Conservation (phyloP, 192 early-diverging fungal genomes). For the Radiomyces spectabilis region DNA sequence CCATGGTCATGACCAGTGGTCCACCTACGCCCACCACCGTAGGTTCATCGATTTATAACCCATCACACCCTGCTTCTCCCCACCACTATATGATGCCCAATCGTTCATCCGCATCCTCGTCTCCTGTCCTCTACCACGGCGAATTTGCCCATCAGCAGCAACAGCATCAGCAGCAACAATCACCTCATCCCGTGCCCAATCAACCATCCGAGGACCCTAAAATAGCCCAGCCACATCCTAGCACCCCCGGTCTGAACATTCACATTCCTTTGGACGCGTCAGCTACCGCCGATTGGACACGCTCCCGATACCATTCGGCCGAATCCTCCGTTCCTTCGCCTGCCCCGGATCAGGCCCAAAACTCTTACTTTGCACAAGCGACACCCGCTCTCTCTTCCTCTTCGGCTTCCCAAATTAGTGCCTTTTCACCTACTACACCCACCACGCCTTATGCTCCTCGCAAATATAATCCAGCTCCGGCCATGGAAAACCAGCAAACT, state of each 20-base stretch:
- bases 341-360: conserved; percentile 4
- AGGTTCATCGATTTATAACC: not conserved
- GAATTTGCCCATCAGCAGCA: conserved; percentile 11
- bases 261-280: conserved; percentile 14
- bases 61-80: not conserved
- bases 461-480: conserved; percentile 9
- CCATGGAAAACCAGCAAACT: too few species aligned
- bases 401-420: not conserved
- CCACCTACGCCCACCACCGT: conserved; percentile 22
- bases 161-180: too few species aligned
- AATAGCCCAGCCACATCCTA: not conserved
- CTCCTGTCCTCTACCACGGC: conserved; percentile 29
- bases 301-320: conserved; percentile 17
- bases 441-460: not conserved
- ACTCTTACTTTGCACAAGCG: not conserved
- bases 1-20: conserved; percentile 15
- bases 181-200: too few species aligned
- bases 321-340: conserved; percentile 20
- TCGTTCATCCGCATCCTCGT: conserved; percentile 25
- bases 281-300: conserved; percentile 14
- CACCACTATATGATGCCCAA: conserved; percentile 30
- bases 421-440: not conserved
- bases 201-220: conserved; percentile 6
- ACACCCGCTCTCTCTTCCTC: not conserved
- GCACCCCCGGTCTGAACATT: too few species aligned